Conservation (phyloP, 106 monocot species). For the Phalaenopsis equestris region DNA sequence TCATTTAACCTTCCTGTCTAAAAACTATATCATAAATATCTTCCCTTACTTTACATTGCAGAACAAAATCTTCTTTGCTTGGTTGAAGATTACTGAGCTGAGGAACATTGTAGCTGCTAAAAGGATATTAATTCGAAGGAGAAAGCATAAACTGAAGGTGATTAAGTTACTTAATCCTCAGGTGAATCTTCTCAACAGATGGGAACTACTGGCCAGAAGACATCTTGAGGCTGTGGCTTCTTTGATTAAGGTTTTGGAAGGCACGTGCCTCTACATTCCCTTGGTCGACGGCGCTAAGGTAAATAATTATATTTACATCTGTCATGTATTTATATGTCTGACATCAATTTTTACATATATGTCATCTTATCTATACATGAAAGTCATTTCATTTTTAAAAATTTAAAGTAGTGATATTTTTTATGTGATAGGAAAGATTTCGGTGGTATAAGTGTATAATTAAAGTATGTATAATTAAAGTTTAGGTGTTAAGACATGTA, state of each 20-base stretch:
- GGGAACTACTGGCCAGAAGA: conserved; percentile 7
- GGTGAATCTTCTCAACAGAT: conserved; percentile 8
- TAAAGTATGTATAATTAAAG: too few species aligned
- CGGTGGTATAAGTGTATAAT: too few species aligned
- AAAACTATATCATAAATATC: too few species aligned
- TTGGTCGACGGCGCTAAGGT: conserved; percentile 18
- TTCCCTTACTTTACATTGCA: neutral
- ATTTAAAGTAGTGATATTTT: too few species aligned
- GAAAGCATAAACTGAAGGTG: conserved; percentile 10
- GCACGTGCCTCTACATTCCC: neutral
- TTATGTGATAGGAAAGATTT: too few species aligned
- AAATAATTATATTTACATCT: neutral
- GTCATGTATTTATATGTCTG: too few species aligned
- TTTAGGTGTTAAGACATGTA: too few species aligned
- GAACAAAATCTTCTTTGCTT: conserved; percentile 46
- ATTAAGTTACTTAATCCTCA: conserved; percentile 13
- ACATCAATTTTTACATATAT: too few species aligned
- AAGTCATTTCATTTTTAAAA: too few species aligned
- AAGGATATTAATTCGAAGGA: conserved; percentile 10
- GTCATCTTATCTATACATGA: too few species aligned
- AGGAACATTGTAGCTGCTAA: conserved; percentile 47
- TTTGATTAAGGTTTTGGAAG: conserved; percentile 7
- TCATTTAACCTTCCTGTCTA: too few species aligned
- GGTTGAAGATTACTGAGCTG: conserved; percentile 42
- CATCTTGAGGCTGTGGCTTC: conserved; percentile 5